Evolutionary conservation across 208 protist species (phyloP).

Genomic region (Crithidia brevicula): DNA sequence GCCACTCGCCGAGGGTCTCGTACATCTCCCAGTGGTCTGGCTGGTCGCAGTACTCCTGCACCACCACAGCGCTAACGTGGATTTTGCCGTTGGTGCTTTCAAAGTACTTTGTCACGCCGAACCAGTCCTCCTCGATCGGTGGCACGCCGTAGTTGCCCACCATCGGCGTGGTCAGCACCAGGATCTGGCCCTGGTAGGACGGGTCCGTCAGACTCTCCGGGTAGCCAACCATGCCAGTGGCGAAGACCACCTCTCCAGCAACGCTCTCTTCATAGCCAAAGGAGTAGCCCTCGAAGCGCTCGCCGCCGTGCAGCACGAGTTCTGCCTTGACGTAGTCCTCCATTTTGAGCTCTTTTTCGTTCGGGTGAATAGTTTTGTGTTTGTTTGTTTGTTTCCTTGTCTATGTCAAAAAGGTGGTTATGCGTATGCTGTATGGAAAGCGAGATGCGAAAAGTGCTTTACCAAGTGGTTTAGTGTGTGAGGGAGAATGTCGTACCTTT

Average conservation of each 20-base stretch:
- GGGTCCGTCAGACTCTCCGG: slow-evolving; percentile 96
- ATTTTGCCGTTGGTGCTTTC: slow-evolving; percentile 93
- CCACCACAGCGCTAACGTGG: slow-evolving; percentile 92
- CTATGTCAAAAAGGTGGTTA: no score
- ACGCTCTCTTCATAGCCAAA: slow-evolving; percentile 96
- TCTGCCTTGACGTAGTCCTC: slow-evolving; percentile 53
- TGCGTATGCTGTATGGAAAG: no score
- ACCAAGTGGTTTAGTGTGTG: no score
- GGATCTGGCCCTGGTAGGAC: slow-evolving; percentile 98
- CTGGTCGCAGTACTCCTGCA: slow-evolving; percentile 95
- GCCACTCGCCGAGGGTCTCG: slow-evolving; percentile 86
- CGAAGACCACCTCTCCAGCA: slow-evolving; percentile 92
- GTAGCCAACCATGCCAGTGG: slow-evolving; percentile 96
- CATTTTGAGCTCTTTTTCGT: slow-evolving; percentile 21
- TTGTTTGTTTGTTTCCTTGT: neutral
- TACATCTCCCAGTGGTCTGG: slow-evolving; percentile 96
- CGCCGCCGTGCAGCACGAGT: slow-evolving; percentile 95
- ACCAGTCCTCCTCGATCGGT: slow-evolving; percentile 84
- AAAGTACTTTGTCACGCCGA: slow-evolving; percentile 95
- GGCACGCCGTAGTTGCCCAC: slow-evolving; percentile 98
- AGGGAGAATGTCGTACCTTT: no score
- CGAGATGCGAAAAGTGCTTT: neutral
- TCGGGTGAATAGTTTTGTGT: neutral
- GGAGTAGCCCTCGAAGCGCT: slow-evolving; percentile 91
- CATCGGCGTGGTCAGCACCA: slow-evolving; percentile 97